Evolutionary conservation across 225 moss, liverwort and hornwort species (phyloP), one percentile per base, ranked within the genome.

Genomic region (Polytrichum commune): DNA sequence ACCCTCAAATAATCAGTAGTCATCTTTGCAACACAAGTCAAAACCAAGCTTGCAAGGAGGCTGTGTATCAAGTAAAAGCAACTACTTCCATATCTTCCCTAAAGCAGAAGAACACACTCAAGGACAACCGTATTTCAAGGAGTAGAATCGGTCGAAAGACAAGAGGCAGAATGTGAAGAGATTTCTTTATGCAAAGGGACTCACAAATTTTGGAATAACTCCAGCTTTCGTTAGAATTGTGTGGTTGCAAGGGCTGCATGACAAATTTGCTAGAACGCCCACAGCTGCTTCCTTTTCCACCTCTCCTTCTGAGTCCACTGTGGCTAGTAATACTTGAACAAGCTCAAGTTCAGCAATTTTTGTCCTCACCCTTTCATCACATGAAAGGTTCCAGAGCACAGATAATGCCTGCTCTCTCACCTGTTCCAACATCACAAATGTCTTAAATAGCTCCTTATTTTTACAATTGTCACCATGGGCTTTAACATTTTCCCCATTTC

Each of bases 301-400:
- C 65, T 80, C 84, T 32, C 78, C 69, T 60, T 82, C 75, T 63
- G 84, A 90, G 57, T 90, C 87, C 70, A 91, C 72, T 73, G 80
- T 78, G 63, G 72, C 73, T 66, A 90, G 55, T 29, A 96, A 74
- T 29, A 56, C 84, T 76, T 80, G 86, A 63, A 96, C 76, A 72
- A 96, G 80, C 83, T 89, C 93, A 64, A 82, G 84, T 46, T 84
- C 78, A 33, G 90, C 81, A 72, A 96, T 72, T 77, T 88, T 91
- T 60, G 54, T 74, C 74, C 90, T 82, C 53, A 79, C 86, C 67
- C 79, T 85, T 76, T 91, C 93, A 74, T 86, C 75, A 56, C 87
- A 78, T 27, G 93, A 90, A 65, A 96, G 32, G 72, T 91, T 93
- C 93, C 95, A 91, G 55, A 96, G 63, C 54, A 93, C 84, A 84